Conservation (phyloP, 345 rosid genomes). For the Salix dunnii region DNA sequence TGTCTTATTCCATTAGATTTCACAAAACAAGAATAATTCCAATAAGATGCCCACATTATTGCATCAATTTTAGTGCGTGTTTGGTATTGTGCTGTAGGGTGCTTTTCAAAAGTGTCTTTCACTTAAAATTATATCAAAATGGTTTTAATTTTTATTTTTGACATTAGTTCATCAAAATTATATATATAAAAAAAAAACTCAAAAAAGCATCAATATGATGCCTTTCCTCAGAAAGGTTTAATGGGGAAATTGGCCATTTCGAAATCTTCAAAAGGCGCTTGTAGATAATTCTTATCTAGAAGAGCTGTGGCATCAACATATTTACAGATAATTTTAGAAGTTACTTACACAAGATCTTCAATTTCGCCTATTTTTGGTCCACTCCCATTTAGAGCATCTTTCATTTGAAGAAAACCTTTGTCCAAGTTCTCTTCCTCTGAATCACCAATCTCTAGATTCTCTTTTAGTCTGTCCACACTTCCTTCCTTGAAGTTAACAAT, state of each 20-base stretch:
- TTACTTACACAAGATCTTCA: constrained; percentile 48
- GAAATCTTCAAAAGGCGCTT: no score
- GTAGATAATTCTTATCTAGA: not conserved
- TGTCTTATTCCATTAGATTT: not conserved
- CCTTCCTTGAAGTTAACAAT: constrained; percentile 28
- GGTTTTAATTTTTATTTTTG: no score
- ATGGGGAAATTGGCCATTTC: not conserved
- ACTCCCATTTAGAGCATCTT: constrained; percentile 32
- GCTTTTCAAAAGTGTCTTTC: no score
- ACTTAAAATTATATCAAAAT: no score
- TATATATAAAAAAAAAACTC: no score
- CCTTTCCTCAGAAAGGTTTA: not conserved
- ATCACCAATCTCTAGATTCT: constrained; percentile 12
- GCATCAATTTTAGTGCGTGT: not conserved
- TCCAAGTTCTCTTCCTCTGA: constrained; percentile 34
- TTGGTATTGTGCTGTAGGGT: no score
- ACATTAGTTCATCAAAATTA: no score
- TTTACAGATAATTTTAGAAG: not conserved
- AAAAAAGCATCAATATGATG: no score
- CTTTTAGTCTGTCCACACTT: not conserved
- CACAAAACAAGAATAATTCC: not conserved
- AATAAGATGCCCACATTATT: not conserved
- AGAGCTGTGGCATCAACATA: not conserved
- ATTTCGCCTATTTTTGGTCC: constrained; percentile 32
- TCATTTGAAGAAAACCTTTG: constrained; percentile 32